A percentile compares a stretch with the other conserved stretches of the same genome.
These are phyloP conservation scores for Wickerhamomyces xylosicus DNA, from an alignment of 805 yeast species.

Conservation along the genomic window DNA sequence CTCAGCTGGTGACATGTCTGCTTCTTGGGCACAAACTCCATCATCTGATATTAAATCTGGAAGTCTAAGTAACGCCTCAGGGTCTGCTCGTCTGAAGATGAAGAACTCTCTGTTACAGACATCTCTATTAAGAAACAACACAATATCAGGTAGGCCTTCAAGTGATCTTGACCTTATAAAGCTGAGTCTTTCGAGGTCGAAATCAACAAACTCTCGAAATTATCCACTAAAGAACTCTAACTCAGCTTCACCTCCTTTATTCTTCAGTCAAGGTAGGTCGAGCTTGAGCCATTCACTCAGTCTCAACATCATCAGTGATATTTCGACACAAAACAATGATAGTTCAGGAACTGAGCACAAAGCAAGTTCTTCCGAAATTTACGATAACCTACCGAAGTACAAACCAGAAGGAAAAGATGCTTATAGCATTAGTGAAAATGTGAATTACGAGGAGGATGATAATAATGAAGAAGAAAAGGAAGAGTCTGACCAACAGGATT, in stretches of 20 bases:
- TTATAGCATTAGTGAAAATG: no score
- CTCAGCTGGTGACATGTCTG: neutral
- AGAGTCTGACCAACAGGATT: neutral
- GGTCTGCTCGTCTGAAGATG: neutral
- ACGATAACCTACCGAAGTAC: neutral
- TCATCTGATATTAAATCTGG: neutral
- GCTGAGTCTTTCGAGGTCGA: conserved; percentile 6
- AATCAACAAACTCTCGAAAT: conserved; percentile 5
- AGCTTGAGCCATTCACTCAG: conserved; percentile 4
- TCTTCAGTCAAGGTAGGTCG: neutral
- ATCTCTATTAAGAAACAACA: neutral
- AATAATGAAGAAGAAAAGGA: neutral
- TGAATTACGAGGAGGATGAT: no score
- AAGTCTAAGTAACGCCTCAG: neutral
- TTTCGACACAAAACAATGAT: conserved; percentile 2
- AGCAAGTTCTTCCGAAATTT: neutral
- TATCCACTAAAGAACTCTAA: neutral
- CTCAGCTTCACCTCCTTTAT: neutral
- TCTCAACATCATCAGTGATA: conserved; percentile 1
- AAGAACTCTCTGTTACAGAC: neutral
- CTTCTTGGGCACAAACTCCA: neutral
- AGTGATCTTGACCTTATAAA: conserved; percentile 7
- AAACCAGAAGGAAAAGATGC: neutral
- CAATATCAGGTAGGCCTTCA: conserved; percentile 1
- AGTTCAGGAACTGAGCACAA: conserved; percentile 1